Evolutionary conservation across 2,329 filamentous ascomycete genomes (phyloP), one percentile per base, ranked within the genome.

Genomic region (Hypomyces perniciosus): DNA sequence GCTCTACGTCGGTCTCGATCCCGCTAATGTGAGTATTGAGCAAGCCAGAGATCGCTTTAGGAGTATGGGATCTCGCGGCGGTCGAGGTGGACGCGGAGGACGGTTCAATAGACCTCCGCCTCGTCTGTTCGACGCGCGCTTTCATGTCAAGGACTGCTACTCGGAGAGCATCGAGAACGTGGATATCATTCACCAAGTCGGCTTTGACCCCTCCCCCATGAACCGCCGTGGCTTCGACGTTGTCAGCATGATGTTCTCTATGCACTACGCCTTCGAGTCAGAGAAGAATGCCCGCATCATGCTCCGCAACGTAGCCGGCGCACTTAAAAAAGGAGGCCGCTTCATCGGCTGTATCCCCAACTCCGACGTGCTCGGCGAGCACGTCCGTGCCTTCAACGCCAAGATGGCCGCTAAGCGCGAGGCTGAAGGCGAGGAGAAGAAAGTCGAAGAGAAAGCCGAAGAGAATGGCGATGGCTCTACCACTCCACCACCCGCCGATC

Each of bases 191-290:
- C 81, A 81, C 44, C 81, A 95, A 51, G 90, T 99, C 30, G 93
- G 93, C 26, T 96, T 96, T 60, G 88, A 95, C 62, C 75, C 80
- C 0, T 85, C 84, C 73, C 61, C 88, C 74, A 72, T 87, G 83
- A 68, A 84, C 54, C 82, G 82, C 48, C 86, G 86, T 50, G 91
- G 92, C 4, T 99, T 97, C 61, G 93, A 99, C 65, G 88, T 97
- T 39, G 92, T 99, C 56, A 90, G 86, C 64, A 96, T 96, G 82
- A 99, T 99, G 93, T 99, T 99, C 69, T 95, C 90, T 62, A 93
- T 99, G 84, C 93, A 99, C 72, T 99, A 99, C 67, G 91, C 93
- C 5, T 99, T 97, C 60, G 93, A 97, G 73, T 89, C 78, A 47
- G 92, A 99, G 68, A 81, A 83, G 44, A 95, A 96, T 68, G 90